A percentile compares a stretch with the other conserved stretches of the same genome.
phyloP scores from a whole-genome alignment of 2,329 filamentous ascomycete species.

The Neospermospora avenae region DNA sequence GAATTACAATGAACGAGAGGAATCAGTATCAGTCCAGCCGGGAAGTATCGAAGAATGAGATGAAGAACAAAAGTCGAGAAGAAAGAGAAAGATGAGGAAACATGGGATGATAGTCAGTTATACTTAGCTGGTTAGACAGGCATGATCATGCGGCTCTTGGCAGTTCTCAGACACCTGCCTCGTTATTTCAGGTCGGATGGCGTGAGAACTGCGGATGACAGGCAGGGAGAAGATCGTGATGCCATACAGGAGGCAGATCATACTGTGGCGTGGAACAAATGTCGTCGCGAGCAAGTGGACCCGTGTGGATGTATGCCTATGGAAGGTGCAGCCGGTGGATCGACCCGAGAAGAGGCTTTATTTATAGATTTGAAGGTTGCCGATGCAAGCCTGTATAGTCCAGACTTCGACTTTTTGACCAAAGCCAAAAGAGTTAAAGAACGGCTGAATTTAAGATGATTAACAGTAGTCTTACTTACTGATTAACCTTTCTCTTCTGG shows the following conservation, averaged over 20 bases:
- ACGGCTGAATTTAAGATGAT: too few species aligned
- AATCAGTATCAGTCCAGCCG: slow-evolving; percentile 1
- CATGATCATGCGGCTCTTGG: neutral
- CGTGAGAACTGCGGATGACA: neutral
- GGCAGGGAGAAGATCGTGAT: neutral
- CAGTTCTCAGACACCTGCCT: neutral
- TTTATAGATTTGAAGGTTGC: slow-evolving; percentile 3
- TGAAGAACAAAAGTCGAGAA: neutral
- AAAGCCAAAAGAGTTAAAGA: neutral
- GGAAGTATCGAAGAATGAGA: neutral
- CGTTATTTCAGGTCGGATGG: neutral
- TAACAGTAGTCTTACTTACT: neutral
- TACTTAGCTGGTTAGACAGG: neutral
- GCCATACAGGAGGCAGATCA: neutral
- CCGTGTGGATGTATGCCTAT: neutral
- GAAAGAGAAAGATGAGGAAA: neutral
- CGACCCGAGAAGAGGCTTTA: neutral
- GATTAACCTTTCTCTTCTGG: neutral
- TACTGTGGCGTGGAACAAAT: slow-evolving; percentile 1
- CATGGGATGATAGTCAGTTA: neutral
- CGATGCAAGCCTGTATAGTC: neutral
- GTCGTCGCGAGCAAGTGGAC: slow-evolving; percentile 1
- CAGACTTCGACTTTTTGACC: neutral
- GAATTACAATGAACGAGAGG: slow-evolving; percentile 1
- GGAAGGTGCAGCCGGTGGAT: slow-evolving; percentile 3